Evolutionary conservation across 2,329 filamentous ascomycete genomes (phyloP).

Genomic region (Neonectria sp.): DNA sequence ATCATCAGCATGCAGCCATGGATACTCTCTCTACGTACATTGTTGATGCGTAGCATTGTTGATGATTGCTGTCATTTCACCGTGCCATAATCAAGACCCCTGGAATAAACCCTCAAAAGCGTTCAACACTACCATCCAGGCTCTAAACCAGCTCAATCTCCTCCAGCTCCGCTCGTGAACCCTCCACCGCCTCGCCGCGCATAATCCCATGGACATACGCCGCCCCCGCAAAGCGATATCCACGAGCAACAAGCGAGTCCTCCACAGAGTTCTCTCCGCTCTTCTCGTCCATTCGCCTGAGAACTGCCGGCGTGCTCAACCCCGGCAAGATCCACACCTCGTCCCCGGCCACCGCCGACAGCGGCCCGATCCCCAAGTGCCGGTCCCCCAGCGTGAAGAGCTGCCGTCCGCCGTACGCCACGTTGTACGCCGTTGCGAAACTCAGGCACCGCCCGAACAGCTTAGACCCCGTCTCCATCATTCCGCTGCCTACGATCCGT

Average conservation of each 20-base stretch:
- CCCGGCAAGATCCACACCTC: slow-evolving; percentile 46
- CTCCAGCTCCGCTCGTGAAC: slow-evolving; percentile 11
- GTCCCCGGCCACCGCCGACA: slow-evolving; percentile 34
- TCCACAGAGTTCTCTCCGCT: background rate
- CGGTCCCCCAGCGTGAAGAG: slow-evolving; percentile 38
- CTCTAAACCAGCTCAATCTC: slow-evolving; percentile 31
- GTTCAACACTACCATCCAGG: background rate
- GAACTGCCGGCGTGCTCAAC: slow-evolving; percentile 36
- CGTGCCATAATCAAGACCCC: background rate
- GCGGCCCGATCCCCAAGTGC: slow-evolving; percentile 38
- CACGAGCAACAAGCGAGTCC: slow-evolving; percentile 1
- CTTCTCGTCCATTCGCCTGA: slow-evolving; percentile 19
- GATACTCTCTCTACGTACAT: background rate
- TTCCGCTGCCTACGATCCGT: slow-evolving; percentile 39
- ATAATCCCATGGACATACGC: slow-evolving; percentile 45
- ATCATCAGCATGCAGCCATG: background rate
- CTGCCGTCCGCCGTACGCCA: slow-evolving; percentile 42
- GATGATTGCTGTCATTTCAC: background rate
- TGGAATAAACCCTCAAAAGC: too few relatives aligned
- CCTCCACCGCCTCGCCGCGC: slow-evolving; percentile 35
- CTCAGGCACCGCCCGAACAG: slow-evolving; percentile 36
- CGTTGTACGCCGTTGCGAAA: slow-evolving; percentile 36
- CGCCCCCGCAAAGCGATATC: slow-evolving; percentile 37
- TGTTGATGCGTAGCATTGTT: background rate
- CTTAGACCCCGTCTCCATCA: slow-evolving; percentile 29